A percentile compares a stretch with the other conserved stretches of the same genome.
Evolutionary conservation across 106 monocot genomes (phyloP).

Genomic region (Phalaenopsis aphrodite): DNA sequence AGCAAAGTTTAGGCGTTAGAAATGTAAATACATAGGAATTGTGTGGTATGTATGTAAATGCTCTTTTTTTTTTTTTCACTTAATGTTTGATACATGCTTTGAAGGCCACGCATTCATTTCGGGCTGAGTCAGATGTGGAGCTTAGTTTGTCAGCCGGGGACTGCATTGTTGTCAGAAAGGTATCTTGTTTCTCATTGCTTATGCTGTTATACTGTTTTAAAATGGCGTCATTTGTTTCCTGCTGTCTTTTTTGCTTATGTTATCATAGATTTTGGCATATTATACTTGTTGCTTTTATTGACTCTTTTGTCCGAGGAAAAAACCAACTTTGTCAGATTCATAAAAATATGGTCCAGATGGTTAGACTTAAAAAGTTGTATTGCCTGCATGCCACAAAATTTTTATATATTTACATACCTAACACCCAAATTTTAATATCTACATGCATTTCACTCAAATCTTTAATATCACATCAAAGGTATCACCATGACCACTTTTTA

Average conservation of each 20-base stretch:
- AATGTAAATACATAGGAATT: too few species aligned
- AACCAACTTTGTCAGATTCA: not conserved
- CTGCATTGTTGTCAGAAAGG: conserved; percentile 80
- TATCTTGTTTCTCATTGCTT: conserved; percentile 2
- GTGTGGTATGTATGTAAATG: too few species aligned
- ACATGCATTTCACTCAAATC: too few species aligned
- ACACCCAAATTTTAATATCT: too few species aligned
- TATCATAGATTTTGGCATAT: not conserved
- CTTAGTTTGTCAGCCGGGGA: conserved; percentile 67
- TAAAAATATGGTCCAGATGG: not conserved
- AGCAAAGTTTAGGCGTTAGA: too few species aligned
- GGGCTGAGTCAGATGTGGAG: conserved; percentile 76
- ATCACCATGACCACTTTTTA: too few species aligned
- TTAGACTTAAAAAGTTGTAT: too few species aligned
- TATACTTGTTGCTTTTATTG: not conserved
- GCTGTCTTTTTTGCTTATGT: not conserved
- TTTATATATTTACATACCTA: too few species aligned
- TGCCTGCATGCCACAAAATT: too few species aligned
- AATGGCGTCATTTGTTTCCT: not conserved
- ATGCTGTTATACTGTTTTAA: not conserved
- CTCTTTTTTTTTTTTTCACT: not conserved
- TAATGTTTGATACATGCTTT: not conserved
- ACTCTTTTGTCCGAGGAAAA: not conserved
- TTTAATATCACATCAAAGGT: too few species aligned
- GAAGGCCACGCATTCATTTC: conserved; percentile 74